Evolutionary conservation across 1,284 basidiomycete species (phyloP), one percentile per base, ranked within the genome.

Genomic region (Taiwanofungus camphoratus): DNA sequence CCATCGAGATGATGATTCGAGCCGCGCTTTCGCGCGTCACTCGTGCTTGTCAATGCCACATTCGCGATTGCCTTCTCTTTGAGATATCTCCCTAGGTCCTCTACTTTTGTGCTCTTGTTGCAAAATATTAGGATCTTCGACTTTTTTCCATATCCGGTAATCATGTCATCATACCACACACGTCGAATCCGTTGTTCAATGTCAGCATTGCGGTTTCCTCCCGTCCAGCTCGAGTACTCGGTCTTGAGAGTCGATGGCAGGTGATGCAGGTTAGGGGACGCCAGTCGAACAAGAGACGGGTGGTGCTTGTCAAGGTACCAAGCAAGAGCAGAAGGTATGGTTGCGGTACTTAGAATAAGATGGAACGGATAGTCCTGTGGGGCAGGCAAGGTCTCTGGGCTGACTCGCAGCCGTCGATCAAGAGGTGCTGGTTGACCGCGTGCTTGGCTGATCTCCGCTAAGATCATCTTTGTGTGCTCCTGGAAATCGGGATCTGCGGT

Each of bases 291-390:
- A 38, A 85, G 63, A 3, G 62, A 48, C 0, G 87, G 86, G 51
- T 88, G 81, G 46, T 78, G 61, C 1, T 60, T 63, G 49, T 74
- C 69, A 26, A 92, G 70, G 58, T 87, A 83, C 29, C 70, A 62
- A 18, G 82, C 73, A 34, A 94, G 79, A 1, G 84, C 76, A 24
- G 79, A 73, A 1, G 92, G 90, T 49, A 95, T 85, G 1, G 92
- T 94, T 2, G 92, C 92, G 22, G 87, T 88, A n/a, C 85, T 82
- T 30, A 94, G 73, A 42, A 93, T 58, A 39, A 93, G 65, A 60
- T 88, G 76, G 71, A 87, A 89, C 0, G 86, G 85, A 56, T 86
- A 82, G 39, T 73, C 56, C 48, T 71, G 51, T 7, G 54, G 46
- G 35, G 24, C 59, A 41, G 41, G n/a, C n/a, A 23, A 4, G 13